phyloP scores from a whole-genome alignment of 768 basidiomycete species.

The Leccinum variicolor region DNA sequence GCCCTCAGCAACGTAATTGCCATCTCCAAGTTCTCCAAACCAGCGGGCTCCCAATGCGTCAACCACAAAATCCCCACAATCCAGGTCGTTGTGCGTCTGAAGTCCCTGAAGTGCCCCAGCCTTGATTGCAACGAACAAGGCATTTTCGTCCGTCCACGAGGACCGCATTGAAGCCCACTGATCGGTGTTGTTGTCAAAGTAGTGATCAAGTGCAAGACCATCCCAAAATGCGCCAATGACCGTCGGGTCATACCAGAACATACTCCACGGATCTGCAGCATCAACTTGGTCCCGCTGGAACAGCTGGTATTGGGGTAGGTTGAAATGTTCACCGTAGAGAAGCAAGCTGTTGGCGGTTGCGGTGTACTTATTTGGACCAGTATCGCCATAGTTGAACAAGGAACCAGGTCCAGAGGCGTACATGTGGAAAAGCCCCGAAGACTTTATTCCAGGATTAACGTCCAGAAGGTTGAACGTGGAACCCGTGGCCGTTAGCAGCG shows the following conservation, averaged over 20 bases:
- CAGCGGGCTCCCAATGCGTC: slow-evolving; percentile 92
- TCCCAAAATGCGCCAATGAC: slow-evolving; percentile 92
- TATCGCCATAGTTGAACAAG: slow-evolving; percentile 64
- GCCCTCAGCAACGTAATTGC: slow-evolving; percentile 67
- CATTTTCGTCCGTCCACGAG: slow-evolving; percentile 86
- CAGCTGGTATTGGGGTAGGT: slow-evolving; percentile 71
- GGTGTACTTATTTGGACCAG: slow-evolving; percentile 88
- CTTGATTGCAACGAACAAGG: slow-evolving; percentile 86
- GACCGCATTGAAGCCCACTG: slow-evolving; percentile 92
- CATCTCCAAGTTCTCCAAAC: slow-evolving; percentile 93
- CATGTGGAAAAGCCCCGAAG: slow-evolving; percentile 89
- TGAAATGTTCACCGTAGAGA: slow-evolving; percentile 68
- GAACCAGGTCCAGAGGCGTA: slow-evolving; percentile 81
- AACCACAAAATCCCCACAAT: slow-evolving; percentile 91
- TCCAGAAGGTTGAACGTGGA: slow-evolving; percentile 71
- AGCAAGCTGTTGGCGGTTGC: slow-evolving; percentile 89
- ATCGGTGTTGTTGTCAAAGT: slow-evolving; percentile 68
- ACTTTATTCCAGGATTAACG: slow-evolving; percentile 64
- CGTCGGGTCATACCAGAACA: slow-evolving; percentile 93
- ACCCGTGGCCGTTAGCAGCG: slow-evolving; percentile 84
- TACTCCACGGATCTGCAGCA: slow-evolving; percentile 78
- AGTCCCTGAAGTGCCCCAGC: slow-evolving; percentile 76
- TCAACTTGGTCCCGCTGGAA: slow-evolving; percentile 90
- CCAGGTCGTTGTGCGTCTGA: slow-evolving; percentile 94
- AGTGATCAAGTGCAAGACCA: slow-evolving; percentile 72